Percentiles rank a stretch among this genome's conserved stretches.
These are phyloP conservation scores for Boletus coccyginus DNA, from an alignment of 768 basidiomycete genomes.

Conservation along the genomic window DNA sequence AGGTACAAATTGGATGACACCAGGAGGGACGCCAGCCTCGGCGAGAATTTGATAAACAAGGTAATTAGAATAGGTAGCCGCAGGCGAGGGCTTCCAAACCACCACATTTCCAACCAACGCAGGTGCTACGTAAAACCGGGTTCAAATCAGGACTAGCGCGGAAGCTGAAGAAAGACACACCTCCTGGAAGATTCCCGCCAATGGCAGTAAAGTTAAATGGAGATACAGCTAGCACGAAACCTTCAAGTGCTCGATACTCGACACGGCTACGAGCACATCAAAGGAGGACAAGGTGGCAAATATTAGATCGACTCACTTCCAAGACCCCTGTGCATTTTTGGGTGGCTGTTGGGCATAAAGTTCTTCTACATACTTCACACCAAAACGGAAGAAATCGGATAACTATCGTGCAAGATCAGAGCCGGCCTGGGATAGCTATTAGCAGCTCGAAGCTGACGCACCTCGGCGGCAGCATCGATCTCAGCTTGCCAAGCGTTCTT, in stretches of 20 bases:
- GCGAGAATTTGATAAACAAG: conserved; percentile 84
- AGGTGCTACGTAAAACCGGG: conserved; percentile 51
- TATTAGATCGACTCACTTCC: conserved; percentile 72
- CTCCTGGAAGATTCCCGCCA: conserved; percentile 87
- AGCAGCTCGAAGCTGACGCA: conserved; percentile 32
- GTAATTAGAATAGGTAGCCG: conserved; percentile 94
- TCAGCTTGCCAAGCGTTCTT: conserved; percentile 99
- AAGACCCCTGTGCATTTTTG: conserved; percentile 80
- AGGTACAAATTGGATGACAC: conserved; percentile 97
- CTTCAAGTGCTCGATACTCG: conserved; percentile 97
- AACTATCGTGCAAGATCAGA: conserved; percentile 43
- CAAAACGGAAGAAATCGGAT: conserved; percentile 92
- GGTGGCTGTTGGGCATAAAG: conserved; percentile 88
- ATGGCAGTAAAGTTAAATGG: conserved; percentile 99
- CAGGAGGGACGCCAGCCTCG: conserved; percentile 92
- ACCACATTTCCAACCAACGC: conserved; percentile 93
- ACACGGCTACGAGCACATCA: conserved; percentile 59
- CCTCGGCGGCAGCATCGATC: conserved; percentile 98
- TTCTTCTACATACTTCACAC: conserved; percentile 95
- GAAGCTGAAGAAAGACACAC: conserved; percentile 31
- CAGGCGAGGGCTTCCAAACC: conserved; percentile 97
- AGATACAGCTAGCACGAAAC: conserved; percentile 95
- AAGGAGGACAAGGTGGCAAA: not conserved
- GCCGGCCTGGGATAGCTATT: not conserved
- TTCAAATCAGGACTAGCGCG: not conserved